These are phyloP conservation scores for Sutorius eximius DNA, from an alignment of 1,284 basidiomycete species.

Conservation along the genomic window DNA sequence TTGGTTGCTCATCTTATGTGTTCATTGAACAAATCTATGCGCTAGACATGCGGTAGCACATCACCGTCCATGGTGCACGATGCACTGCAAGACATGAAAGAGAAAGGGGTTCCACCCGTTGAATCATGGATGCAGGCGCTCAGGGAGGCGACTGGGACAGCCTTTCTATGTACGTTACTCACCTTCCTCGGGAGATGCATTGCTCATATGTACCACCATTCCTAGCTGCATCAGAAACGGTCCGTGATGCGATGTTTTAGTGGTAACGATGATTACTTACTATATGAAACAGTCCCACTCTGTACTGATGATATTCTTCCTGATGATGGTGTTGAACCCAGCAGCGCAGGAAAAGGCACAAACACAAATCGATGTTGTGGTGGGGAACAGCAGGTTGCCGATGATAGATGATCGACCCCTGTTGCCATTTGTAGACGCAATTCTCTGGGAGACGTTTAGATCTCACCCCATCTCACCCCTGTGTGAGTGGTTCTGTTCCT, in stretches of 20 bases:
- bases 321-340: constrained; percentile 19
- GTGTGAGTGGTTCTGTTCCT: background rate
- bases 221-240: constrained; percentile 12
- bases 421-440: constrained; percentile 21
- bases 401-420: constrained; percentile 10
- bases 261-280: background rate
- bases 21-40: background rate
- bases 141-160: constrained; percentile 7
- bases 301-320: constrained; percentile 13
- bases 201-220: background rate
- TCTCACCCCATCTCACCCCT: background rate
- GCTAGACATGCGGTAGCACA: background rate
- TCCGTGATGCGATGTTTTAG: background rate
- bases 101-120: background rate
- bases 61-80: constrained; percentile 17
- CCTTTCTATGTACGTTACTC: constrained; percentile 8
- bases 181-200: background rate
- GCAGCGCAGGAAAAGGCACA: constrained; percentile 14
- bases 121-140: constrained; percentile 8
- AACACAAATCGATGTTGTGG: constrained; percentile 14
- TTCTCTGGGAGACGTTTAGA: constrained; percentile 14
- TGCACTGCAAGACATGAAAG: constrained; percentile 9
- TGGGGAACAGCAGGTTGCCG: constrained; percentile 14
- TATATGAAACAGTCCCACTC: constrained; percentile 6
- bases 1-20: too few species aligned